Evolutionary conservation across 352 stramenopile species (phyloP).

Genomic region (Pythium periplocum): DNA sequence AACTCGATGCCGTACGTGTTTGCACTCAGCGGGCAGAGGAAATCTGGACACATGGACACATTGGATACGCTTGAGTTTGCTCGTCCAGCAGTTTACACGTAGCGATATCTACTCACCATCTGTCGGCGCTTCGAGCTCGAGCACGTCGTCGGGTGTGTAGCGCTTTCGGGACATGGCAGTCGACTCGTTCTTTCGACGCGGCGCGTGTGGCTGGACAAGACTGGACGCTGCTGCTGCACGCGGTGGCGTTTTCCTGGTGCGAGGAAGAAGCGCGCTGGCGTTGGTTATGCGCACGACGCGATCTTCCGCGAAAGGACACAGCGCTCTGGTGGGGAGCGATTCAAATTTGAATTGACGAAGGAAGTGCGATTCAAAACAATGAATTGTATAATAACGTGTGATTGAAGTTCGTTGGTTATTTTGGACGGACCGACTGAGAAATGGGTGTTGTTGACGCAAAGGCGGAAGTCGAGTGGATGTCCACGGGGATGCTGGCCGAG

Average conservation of each 20-base stretch:
- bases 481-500: constrained; percentile 3
- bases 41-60: constrained; percentile 33
- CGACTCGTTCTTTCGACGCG: too few species aligned
- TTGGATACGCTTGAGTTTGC: too few species aligned
- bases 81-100: too few species aligned
- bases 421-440: constrained; percentile 8
- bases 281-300: not conserved
- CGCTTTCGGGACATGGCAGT: constrained; percentile 50
- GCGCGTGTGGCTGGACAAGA: too few species aligned
- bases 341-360: constrained; percentile 18
- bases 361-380: not conserved
- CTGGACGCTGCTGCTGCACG: too few species aligned
- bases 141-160: constrained; percentile 81
- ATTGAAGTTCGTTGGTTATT: not conserved
- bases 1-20: constrained; percentile 96
- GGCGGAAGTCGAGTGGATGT: constrained; percentile 18
- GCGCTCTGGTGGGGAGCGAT: constrained; percentile 3
- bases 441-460: constrained; percentile 14
- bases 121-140: constrained; percentile 72
- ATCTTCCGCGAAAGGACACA: constrained; percentile 7
- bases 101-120: constrained; percentile 35
- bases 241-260: too few species aligned
- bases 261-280: too few species aligned
- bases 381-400: constrained; percentile 7
- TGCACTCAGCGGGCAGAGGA: constrained; percentile 91